Evolutionary conservation across 768 basidiomycete species (phyloP), one percentile per base, ranked within the genome.

Genomic region (Dioszegia crocea): DNA sequence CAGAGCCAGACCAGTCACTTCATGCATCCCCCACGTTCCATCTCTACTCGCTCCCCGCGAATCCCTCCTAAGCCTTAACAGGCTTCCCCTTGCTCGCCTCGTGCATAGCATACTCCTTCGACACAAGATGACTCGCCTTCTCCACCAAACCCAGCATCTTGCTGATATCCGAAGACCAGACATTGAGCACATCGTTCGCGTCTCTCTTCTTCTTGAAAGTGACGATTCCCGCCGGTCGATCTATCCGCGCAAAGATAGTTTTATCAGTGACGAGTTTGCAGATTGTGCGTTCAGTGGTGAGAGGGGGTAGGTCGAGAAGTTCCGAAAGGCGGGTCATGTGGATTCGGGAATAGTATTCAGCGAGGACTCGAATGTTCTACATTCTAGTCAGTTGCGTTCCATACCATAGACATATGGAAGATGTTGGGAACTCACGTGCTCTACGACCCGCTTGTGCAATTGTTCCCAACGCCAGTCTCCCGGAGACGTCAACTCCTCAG

Each of bases 101-200:
- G 54, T 65, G 64, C 53, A 65, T 65, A 3, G 64, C 64, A 46
- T 65, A 65, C 50, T 65, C 64, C 73, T 80, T 80, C 24, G 77
- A 76, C 47, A 80, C 78, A 65, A 80, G 56, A 73, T 80, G 80
- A 65, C 93, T 96, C n/a, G 91, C 91, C 84, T 97, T 97, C 80
- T 99, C 96, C 14, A 92, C 89, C 40, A 96, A 78, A 17, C 88
- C 84, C 60, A 99, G 81, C 70, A 99, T 79, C 79, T 88, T 91
- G 70, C 87, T 88, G 84, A 99, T 91, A 71, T 98, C 93, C 21
- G 86, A 88, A 78, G 91, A 93, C 94, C 96, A 99, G 62, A 91
- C 90, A 73, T 98, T 98, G 86, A 99, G 87, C 4, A 91, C 87
- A 68, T 96, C 91, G 73, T 97, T 93, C 1, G 89, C 84, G 55